A percentile compares a stretch with the other conserved stretches of the same genome.
Evolutionary conservation across 2,329 filamentous ascomycete species (phyloP).

Genomic region (Pseudocercospora fijiensis): DNA sequence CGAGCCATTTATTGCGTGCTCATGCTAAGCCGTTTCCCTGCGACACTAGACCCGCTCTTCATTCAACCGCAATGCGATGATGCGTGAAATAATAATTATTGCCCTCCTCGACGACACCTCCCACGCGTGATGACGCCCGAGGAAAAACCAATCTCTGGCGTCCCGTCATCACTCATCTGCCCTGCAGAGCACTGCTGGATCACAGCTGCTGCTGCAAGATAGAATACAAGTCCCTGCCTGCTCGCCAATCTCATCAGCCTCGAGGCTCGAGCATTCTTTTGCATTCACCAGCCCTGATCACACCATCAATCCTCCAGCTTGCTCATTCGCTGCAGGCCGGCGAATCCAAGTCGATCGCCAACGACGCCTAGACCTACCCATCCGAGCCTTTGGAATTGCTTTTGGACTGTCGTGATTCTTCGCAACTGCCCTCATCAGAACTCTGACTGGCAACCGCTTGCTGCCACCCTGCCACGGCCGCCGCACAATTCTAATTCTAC

Average conservation of each 20-base stretch:
- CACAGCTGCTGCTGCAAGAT: neutral
- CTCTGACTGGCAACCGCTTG: constrained; percentile 8
- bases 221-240: neutral
- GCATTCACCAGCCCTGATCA: neutral
- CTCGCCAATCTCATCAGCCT: neutral
- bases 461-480: neutral
- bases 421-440: constrained; percentile 5
- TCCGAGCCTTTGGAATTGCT: neutral
- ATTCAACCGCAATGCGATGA: neutral
- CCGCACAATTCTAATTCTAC: constrained; percentile 13
- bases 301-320: constrained; percentile 4
- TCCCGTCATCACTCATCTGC: neutral
- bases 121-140: neutral
- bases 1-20: constrained; percentile 21
- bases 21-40: constrained; percentile 17
- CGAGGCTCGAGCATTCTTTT: neutral
- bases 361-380: neutral
- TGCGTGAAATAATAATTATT: no score
- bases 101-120: neutral
- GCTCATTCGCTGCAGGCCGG: neutral
- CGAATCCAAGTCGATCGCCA: neutral
- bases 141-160: neutral
- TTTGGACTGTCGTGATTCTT: constrained; percentile 22
- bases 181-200: neutral
- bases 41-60: neutral